Evolutionary conservation across 257 asterid species (phyloP).

Genomic region (Haberlea rhodopensis): DNA sequence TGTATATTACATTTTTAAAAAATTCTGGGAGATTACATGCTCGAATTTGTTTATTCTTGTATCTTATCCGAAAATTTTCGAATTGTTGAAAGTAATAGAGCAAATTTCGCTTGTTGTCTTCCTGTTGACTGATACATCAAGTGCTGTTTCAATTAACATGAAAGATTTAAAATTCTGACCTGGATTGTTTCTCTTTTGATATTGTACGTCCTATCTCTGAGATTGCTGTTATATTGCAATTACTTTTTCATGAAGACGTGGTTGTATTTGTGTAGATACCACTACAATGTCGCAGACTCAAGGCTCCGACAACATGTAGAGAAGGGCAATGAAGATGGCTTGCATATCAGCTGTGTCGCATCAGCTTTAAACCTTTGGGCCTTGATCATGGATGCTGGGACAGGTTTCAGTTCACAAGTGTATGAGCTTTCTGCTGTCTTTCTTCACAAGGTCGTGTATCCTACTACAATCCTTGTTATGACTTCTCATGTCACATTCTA

Average conservation of each 20-base stretch:
- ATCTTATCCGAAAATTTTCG: not conserved
- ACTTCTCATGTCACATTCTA: constrained; percentile 3
- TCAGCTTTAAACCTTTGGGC: constrained; percentile 96
- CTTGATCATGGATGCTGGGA: constrained; percentile 96
- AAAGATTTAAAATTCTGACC: not conserved
- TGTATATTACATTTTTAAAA: not conserved
- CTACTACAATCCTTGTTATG: constrained; percentile 5
- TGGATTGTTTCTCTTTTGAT: constrained; percentile 7
- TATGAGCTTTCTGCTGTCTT: constrained; percentile 88
- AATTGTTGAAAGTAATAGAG: no score
- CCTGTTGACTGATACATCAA: no score
- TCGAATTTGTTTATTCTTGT: not conserved
- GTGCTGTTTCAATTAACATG: constrained; percentile 3
- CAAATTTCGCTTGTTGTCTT: no score
- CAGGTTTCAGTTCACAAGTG: constrained; percentile 83
- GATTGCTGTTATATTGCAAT: constrained; percentile 14
- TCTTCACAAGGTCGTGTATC: constrained; percentile 73
- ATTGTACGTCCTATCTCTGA: constrained; percentile 1
- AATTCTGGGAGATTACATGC: not conserved
- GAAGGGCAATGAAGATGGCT: constrained; percentile 94
- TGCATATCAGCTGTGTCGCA: constrained; percentile 89
- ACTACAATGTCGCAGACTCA: constrained; percentile 79
- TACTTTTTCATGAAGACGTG: constrained; percentile 6
- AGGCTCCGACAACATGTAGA: constrained; percentile 82
- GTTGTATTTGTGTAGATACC: constrained; percentile 51